These are phyloP conservation scores for Penicillium robsamsonii DNA, from an alignment of 495 filamentous ascomycete genomes.

Conservation along the genomic window DNA sequence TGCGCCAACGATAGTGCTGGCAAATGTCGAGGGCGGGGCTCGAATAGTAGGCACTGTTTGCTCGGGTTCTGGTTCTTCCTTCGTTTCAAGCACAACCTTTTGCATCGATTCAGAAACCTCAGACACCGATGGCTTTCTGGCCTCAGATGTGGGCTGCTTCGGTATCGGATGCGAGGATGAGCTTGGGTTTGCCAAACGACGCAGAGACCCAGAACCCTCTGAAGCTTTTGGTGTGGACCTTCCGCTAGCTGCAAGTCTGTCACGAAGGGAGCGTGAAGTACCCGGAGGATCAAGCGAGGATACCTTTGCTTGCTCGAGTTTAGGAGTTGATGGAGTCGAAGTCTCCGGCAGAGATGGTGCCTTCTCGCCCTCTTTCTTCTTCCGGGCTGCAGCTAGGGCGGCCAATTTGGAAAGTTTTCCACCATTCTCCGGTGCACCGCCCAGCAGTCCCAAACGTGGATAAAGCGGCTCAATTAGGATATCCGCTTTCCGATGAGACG, in stretches of 20 bases:
- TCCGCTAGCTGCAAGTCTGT: conserved; percentile 37
- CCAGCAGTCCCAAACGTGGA: conserved; percentile 64
- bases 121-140: conserved; percentile 10
- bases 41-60: conserved; percentile 27
- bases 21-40: conserved; percentile 65
- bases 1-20: conserved; percentile 60
- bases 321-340: conserved; percentile 3
- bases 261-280: conserved; percentile 30
- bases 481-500: conserved; percentile 61
- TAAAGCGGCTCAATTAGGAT: conserved; percentile 63
- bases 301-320: conserved; percentile 18
- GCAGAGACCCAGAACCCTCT: conserved; percentile 28
- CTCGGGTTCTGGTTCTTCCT: conserved; percentile 16
- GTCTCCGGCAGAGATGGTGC: conserved; percentile 27
- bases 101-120: conserved; percentile 5
- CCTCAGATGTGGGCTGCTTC: conserved; percentile 23
- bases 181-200: conserved; percentile 22
- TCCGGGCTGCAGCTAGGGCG: conserved; percentile 81
- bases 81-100: background rate
- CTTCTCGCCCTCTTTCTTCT: conserved; percentile 71
- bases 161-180: conserved; percentile 15
- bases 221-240: conserved; percentile 29
- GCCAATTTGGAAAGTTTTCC: conserved; percentile 86
- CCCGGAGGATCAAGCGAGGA: conserved; percentile 25
- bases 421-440: conserved; percentile 60